Evolutionary conservation across 176 grass and related monocot species (phyloP), one percentile per base, ranked within the genome.

Genomic region (Puya raimondii): DNA sequence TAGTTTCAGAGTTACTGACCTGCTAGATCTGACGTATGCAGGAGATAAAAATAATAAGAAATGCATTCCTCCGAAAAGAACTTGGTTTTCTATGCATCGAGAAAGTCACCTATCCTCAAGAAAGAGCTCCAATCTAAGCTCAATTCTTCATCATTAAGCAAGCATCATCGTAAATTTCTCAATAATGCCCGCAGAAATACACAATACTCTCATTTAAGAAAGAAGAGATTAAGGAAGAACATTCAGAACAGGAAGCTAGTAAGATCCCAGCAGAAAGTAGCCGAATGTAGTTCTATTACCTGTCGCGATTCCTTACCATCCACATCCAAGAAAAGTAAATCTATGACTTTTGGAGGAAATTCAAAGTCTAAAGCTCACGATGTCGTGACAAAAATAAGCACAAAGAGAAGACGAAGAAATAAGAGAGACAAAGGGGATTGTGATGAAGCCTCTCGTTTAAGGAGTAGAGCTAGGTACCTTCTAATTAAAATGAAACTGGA

Each of bases 401-500:
- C 65, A 12, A 73, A 66, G 64, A 79, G 54, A 68, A 90, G 77
- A 50, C 81, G 71, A 25, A 93, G 73, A 88, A 78, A 61, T 23
- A 88, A 87, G 63, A 75, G 74, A 72, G 59, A 88, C 74, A 69
- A 64, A 69, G 51, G 56, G 69, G 89, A 88, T 20, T 76, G 59
- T 77, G 89, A 93, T 78, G 94, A 97, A 47, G 82, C 72, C 58
- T 85, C 78, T 81, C 87, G 82, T 27, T 80, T 97, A 72, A 86
- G 84, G 84, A 87, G 77, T 74, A 97, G 94, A 63, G 87, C 86
- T 63, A 85, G 63, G 66, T 90, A 93, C 80, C 80, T 97, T 27
- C 84, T 97, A 23, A 80, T 88, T 50, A 97, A 83, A 75, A 97
- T 97, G 64, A 99, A 99, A 73, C 65, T 67, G 20, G 87, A 91